Evolutionary conservation across 2,329 filamentous ascomycete genomes (phyloP), one percentile per base, ranked within the genome.

Genomic region (Canariomyces notabilis): DNA sequence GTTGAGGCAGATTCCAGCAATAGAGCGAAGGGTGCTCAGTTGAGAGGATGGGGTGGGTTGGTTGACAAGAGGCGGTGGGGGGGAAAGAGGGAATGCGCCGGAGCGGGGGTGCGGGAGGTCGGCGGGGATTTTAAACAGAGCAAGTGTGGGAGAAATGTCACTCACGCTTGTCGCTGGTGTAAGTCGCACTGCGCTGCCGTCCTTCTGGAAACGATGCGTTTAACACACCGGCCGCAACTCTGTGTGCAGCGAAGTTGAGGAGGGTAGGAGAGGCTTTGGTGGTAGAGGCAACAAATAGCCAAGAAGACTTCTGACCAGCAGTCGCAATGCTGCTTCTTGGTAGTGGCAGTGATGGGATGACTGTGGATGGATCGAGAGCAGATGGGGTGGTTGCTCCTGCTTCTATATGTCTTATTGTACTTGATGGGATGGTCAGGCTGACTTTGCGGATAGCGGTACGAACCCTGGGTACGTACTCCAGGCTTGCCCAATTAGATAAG

Each of bases 121-220:
- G 44, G 49, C 48, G 48, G 51, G 49, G 37, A 46, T 32, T 51
- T 49, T 37, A 48, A 48, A 44, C 34, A 37, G 43, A 37, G 45
- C 37, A 36, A 42, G 46, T 46, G 35, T 50, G 48, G 48, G 47
- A 19, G 44, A 55, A 57, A 53, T 52, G 53, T 49, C 48, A 58
- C 57, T 54, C 53, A 58, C 56, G 50, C 52, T 51, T n/a, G n/a
- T n/a, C 32, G 49, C 45, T 46, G 49, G 51, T 55, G 52, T 47
- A 53, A 53, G 55, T 57, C 49, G 52, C 51, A 57, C 55, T 55
- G 50, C 44, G 51, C 44, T 52, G 53, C 48, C 52, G 49, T 53
- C 51, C 49, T 49, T 50, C 42, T 54, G 52, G 48, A 54, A 55
- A 48, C n/a, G 53, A 57, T 53, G 57, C 53, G 55, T 54, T 49